A percentile compares a stretch with the other conserved stretches of the same genome.
Evolutionary conservation across 2,329 filamentous ascomycete species (phyloP).

Genomic region (Fusarium acutatum): DNA sequence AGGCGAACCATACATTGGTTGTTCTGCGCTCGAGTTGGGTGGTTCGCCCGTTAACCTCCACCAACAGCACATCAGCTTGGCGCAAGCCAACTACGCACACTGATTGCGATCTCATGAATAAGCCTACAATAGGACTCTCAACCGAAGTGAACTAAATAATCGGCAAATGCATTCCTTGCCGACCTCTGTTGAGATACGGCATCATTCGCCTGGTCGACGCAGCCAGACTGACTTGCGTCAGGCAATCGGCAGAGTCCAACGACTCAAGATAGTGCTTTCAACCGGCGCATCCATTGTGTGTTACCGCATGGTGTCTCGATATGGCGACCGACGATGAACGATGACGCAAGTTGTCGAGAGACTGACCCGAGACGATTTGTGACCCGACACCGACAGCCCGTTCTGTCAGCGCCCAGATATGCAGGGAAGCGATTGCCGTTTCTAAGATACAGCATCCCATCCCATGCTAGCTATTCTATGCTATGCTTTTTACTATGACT

Average conservation of each 20-base stretch:
- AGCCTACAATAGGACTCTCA: neutral
- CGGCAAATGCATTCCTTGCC: neutral
- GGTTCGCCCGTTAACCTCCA: constrained; percentile 22
- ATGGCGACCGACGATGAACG: constrained; percentile 12
- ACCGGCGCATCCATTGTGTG: neutral
- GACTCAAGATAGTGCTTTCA: neutral
- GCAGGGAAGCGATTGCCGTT: constrained; percentile 4
- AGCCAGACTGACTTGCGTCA: constrained; percentile 11
- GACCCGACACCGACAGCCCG: neutral
- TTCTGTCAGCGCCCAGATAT: constrained; percentile 11
- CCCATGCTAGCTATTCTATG: neutral
- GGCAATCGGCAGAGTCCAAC: neutral
- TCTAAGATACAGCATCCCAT: neutral
- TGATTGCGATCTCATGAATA: neutral
- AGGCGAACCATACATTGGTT: neutral
- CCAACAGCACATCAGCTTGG: neutral
- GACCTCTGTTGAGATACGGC: neutral
- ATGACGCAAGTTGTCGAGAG: constrained; percentile 15
- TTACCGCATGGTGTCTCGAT: constrained; percentile 9
- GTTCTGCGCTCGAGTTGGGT: neutral
- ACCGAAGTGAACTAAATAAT: neutral
- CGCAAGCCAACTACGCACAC: constrained; percentile 5
- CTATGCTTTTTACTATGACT: neutral
- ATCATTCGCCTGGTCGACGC: constrained; percentile 10
- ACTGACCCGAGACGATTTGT: neutral